Evolutionary conservation across 164 flowering plant genomes (phyloP).

Genomic region (Tetrastigma voinierianum): DNA sequence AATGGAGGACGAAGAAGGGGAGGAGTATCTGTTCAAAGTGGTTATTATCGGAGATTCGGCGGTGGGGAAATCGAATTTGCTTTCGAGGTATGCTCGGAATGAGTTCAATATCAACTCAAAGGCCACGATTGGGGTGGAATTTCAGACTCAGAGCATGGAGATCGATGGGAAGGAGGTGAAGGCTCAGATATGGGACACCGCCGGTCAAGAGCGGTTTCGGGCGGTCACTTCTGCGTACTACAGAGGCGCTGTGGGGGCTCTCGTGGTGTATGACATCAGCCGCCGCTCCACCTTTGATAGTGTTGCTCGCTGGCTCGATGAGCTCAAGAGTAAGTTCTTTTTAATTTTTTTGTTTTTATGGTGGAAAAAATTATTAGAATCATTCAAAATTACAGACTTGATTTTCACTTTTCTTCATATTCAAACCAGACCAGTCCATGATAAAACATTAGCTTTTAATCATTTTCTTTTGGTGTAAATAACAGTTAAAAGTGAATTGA

Average conservation of each 20-base stretch:
- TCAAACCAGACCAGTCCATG: too few relatives aligned
- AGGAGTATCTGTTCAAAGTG: slow-evolving; percentile 24
- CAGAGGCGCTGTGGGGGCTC: slow-evolving; percentile 22
- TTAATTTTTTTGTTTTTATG: background rate
- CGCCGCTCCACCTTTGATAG: slow-evolving; percentile 19
- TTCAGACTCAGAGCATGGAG: slow-evolving; percentile 25
- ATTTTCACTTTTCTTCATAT: too few relatives aligned
- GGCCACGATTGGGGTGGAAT: slow-evolving; percentile 25
- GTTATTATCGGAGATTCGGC: slow-evolving; percentile 25
- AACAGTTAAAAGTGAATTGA: too few relatives aligned
- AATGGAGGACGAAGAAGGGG: slow-evolving; percentile 10
- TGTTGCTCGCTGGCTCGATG: slow-evolving; percentile 17
- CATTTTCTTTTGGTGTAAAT: too few relatives aligned
- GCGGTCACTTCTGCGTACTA: slow-evolving; percentile 23
- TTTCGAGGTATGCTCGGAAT: slow-evolving; percentile 18
- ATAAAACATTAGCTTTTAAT: too few relatives aligned
- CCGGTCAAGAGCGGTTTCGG: slow-evolving; percentile 21
- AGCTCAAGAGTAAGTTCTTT: slow-evolving; percentile 18
- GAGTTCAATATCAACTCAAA: slow-evolving; percentile 22
- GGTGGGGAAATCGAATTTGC: slow-evolving; percentile 22
- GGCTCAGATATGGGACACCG: slow-evolving; percentile 29
- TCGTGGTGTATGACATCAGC: slow-evolving; percentile 18
- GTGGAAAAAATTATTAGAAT: background rate
- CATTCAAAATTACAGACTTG: too few relatives aligned
- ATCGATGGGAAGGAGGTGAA: slow-evolving; percentile 24